Evolutionary conservation across 805 yeast species (phyloP), one percentile per base, ranked within the genome.

Genomic region (Pichia eremophila): DNA sequence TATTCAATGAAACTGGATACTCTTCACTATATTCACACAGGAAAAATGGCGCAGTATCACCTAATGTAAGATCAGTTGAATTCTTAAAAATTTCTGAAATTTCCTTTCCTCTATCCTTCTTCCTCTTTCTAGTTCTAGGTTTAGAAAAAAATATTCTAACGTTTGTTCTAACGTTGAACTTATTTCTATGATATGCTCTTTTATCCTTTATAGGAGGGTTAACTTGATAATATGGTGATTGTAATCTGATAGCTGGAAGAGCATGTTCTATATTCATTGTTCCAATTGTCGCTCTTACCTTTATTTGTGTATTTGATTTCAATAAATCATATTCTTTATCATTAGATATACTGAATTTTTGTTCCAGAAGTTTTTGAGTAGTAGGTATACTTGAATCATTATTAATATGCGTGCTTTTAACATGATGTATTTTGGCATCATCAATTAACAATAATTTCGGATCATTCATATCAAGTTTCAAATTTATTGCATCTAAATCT

Each of bases 21-120:
- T 93, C 95, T 62, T 93, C 99, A 12, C 93, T 78, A 61, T 91
- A 93, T 61, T 93, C 99, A 72, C 89, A 70, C 45, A 86, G 71
- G 51, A 88, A 78, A 15, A 87, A 73, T 14, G 81, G 78, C 0
- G 88, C 89, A 3, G 87, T 75, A 60, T 93, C 99, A 32, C 95
- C 88, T 7, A 83, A 61, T 0, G 97, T 82, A 48, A 93, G 70
- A 61, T 90, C 97, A 4, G 78, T 70, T 0, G 95, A 77, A 44
- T 71, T 72, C 11, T 77, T 71, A 62, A 90, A 83, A 8, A 90
- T 68, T 61, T 89, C 95, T 44, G 75, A 77, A 8, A 84, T 73
- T 17, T 85, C 83, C 61, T 83, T 86, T 22, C 95, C 96, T 57
- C 81, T 81, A 64, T 91, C 98, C 65, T 79, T 84, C 74, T 91